Conservation (phyloP, 306 rosid species). For the Myrica gale region DNA sequence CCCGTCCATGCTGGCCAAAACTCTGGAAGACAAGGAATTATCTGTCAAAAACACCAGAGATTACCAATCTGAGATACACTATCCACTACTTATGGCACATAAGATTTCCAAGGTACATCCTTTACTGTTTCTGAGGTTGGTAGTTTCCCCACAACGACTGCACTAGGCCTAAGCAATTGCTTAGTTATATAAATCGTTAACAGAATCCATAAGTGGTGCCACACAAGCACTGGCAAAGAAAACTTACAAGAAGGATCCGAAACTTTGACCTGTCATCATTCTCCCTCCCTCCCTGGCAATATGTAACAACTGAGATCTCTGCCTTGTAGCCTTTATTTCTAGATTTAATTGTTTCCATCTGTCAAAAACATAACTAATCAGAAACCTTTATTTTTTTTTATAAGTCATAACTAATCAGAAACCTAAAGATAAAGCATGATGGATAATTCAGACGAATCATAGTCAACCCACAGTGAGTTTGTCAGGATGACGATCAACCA, state of each 20-base stretch:
- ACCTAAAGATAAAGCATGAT: constrained; percentile 23
- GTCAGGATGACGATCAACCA: constrained; percentile 85
- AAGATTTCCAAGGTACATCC: constrained; percentile 14
- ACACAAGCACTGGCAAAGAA: constrained; percentile 12
- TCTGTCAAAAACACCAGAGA: constrained; percentile 98
- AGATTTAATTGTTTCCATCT: constrained; percentile 69
- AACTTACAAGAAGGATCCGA: constrained; percentile 91
- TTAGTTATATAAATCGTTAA: constrained; percentile 3
- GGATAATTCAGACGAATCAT: constrained; percentile 22
- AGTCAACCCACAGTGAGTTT: constrained; percentile 60
- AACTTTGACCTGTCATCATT: constrained; percentile 55
- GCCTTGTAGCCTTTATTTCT: constrained; percentile 76
- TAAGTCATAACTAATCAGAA: too few relatives aligned
- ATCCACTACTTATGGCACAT: constrained; percentile 45
- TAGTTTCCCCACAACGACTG: not conserved
- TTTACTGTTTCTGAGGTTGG: not conserved
- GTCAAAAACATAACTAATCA: constrained; percentile 27
- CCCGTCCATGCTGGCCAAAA: constrained; percentile 99
- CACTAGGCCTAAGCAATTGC: constrained; percentile 8
- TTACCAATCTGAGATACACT: constrained; percentile 78
- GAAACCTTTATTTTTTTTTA: too few relatives aligned
- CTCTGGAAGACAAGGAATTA: constrained; percentile 99
- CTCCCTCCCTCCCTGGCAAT: constrained; percentile 51
- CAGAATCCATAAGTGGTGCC: not conserved
- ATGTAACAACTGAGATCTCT: constrained; percentile 72